Conservation (phyloP, 2,329 filamentous ascomycete genomes). For the Metarhizium anisopliae region DNA sequence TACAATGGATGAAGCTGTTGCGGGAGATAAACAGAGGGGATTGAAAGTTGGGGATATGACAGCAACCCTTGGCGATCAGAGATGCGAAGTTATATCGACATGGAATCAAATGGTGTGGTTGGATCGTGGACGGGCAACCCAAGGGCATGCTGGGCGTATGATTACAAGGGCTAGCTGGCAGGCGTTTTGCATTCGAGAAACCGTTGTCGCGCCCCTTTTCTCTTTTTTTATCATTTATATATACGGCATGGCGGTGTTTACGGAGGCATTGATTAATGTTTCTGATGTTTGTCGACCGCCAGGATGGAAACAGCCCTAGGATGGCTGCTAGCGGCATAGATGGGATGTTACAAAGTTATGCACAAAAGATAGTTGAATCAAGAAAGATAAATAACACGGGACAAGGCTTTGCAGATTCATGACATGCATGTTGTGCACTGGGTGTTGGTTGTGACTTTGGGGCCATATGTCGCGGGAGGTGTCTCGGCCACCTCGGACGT, state of each 20-base stretch:
- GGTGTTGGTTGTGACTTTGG: too few species aligned
- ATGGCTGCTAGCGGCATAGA: conserved; percentile 10
- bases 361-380: conserved; percentile 9
- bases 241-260: conserved; percentile 6
- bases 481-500: too few species aligned
- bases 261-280: conserved; percentile 2
- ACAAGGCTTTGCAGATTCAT: not conserved
- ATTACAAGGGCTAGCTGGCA: conserved; percentile 1
- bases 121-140: not conserved
- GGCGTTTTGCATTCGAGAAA: conserved; percentile 6
- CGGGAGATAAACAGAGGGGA: not conserved
- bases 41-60: not conserved
- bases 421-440: too few species aligned
- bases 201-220: not conserved
- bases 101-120: not conserved
- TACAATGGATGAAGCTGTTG: not conserved
- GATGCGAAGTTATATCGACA: not conserved
- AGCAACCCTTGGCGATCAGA: not conserved
- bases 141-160: conserved; percentile 3
- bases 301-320: not conserved
- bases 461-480: too few species aligned
- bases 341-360: conserved; percentile 13
- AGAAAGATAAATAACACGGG: not conserved
- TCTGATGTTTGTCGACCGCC: not conserved
- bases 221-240: not conserved